A percentile compares a stretch with the other conserved stretches of the same genome.
These are phyloP conservation scores for Asterella californica DNA, from an alignment of 225 moss, liverwort and hornwort species.

Conservation along the genomic window DNA sequence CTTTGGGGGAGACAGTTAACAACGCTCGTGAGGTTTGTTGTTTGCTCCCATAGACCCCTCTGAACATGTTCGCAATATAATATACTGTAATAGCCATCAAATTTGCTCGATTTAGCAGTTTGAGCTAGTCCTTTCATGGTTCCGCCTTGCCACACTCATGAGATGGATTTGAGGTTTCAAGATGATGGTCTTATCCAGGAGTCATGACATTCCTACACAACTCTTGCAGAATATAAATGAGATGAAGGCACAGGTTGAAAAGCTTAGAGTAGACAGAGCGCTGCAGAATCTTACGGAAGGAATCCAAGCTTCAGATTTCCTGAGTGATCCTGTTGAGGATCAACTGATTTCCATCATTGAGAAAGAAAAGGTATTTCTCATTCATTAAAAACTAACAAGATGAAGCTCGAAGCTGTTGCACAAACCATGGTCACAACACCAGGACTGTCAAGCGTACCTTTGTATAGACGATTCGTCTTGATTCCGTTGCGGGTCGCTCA, in stretches of 20 bases:
- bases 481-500: no score
- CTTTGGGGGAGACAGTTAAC: conserved; percentile 64
- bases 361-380: conserved; percentile 48
- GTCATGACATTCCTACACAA: background rate
- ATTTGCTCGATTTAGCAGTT: background rate
- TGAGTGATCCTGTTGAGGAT: conserved; percentile 44
- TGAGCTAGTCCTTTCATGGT: background rate
- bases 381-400: background rate
- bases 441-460: no score
- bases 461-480: no score
- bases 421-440: background rate
- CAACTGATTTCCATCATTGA: conserved; percentile 51
- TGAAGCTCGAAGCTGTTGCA: background rate
- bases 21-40: conserved; percentile 47
- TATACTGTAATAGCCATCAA: background rate
- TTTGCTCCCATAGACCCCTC: background rate
- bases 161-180: background rate
- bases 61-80: background rate
- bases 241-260: conserved; percentile 54
- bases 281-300: conserved; percentile 45
- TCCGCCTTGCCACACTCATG: background rate
- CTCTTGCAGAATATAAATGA: conserved; percentile 49
- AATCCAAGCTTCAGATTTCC: conserved; percentile 20
- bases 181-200: background rate
- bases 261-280: conserved; percentile 48